Base-by-base conservation (phyloP, 805 yeast genomes). In the Metschnikowia cubensis region DNA sequence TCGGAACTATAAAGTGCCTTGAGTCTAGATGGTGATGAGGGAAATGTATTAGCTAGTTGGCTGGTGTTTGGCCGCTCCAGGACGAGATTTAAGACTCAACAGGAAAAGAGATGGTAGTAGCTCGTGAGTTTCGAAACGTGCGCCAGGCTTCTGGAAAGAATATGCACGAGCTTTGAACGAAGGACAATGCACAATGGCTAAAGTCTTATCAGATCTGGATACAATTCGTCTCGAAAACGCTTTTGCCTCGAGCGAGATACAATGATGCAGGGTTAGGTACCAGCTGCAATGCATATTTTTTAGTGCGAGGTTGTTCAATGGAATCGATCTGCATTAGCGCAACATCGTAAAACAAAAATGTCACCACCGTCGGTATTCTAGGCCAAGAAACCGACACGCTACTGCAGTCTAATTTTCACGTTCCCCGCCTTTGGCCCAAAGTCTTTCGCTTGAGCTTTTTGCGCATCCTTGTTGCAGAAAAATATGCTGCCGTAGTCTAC, bases 141-240 rank as follows among this genome's bases (percentile, higher is more conserved):
- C 31, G 21, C 31, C 37, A n/a, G 37, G 37, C 25, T 41, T 42
- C 44, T 33, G 32, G 20, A 11, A 14, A 42, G 36, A 4, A 25
- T 42, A 33, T 42, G 45, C 31, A 42, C 45, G 31, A 36, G 31
- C 11, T 11, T 33, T 33, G 22, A 42, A 33, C 37, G 31, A 32
- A 18, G 36, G 15, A 31, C 32, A 6, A 42, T 42, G 45, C 45
- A 42, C 33, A n/a, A 2, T 34, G 14, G n/a, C 45, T 33, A 20
- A 42, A 42, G 45, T 39, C 45, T 42, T 43, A 43, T 43, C 46
- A 43, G 46, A 43, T 43, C 46, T 43, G 39, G 38, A 43, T 17
- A 22, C 14, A 43, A 25, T 17, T 42, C 42, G 42, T 25, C 45
- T 41, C 46, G 32, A 43, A 43, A 43, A 43, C 46, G 46, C 46